Evolutionary conservation across 257 asterid species (phyloP).

Genomic region (Scutellaria barbata): DNA sequence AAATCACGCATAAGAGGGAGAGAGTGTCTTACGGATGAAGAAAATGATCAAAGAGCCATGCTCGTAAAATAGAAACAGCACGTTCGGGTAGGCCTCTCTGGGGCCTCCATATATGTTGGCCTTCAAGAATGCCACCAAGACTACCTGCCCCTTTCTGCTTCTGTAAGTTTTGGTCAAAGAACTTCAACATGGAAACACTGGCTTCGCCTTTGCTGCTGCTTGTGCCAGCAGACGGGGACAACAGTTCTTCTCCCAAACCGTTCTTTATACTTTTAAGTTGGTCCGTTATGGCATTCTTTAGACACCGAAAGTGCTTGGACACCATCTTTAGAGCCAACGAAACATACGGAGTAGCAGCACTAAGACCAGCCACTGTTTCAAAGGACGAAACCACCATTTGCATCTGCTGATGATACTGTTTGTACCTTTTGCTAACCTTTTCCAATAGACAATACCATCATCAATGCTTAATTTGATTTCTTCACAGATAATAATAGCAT

Average conservation of each 20-base stretch:
- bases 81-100: slow-evolving; percentile 91
- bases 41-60: slow-evolving; percentile 91
- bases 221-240: slow-evolving; percentile 46
- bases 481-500: too few relatives aligned
- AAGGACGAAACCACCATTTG: slow-evolving; percentile 81
- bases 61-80: slow-evolving; percentile 76
- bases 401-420: slow-evolving; percentile 81
- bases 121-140: slow-evolving; percentile 44
- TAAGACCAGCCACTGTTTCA: slow-evolving; percentile 75
- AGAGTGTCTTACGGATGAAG: slow-evolving; percentile 74
- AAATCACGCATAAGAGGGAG: too few relatives aligned
- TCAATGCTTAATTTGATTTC: neutral
- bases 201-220: slow-evolving; percentile 40
- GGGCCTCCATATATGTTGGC: slow-evolving; percentile 81
- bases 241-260: slow-evolving; percentile 55
- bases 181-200: slow-evolving; percentile 47
- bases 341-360: slow-evolving; percentile 70
- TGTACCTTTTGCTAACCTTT: slow-evolving; percentile 71
- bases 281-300: slow-evolving; percentile 56
- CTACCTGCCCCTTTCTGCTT: slow-evolving; percentile 47
- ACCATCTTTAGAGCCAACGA: slow-evolving; percentile 61
- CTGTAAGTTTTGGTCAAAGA: slow-evolving; percentile 52
- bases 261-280: slow-evolving; percentile 53
- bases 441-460: neutral
- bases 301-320: slow-evolving; percentile 59